Evolutionary conservation across 805 yeast species (phyloP), one percentile per base, ranked within the genome.

Genomic region (Starmerella bombicola): DNA sequence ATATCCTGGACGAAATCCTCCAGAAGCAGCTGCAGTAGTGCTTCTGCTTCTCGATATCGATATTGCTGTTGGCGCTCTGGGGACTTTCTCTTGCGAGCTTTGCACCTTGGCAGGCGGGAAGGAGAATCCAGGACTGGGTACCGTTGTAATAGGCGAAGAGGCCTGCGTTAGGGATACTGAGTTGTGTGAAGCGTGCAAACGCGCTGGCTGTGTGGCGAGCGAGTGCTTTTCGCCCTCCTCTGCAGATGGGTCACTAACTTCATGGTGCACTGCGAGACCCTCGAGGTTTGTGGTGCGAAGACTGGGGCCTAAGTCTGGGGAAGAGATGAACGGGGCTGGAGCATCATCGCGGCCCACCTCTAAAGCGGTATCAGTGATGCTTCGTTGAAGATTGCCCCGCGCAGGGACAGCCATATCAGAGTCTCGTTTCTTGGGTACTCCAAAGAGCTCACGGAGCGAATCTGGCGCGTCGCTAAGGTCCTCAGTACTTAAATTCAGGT

Each of bases 371-470:
- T 33, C 37, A 5, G 41, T 38, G 32, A 38, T 38, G 15, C 30
- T 5, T 10, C 38, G 20, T 17, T 25, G 43, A 37, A 33, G 40
- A 30, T 48, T 57, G 12, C 32, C 17, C 26, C 12, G 26, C 18
- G 32, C 17, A 17, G 15, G 15, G 17, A 52, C 30, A 1, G 41
- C 56, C 5, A 54, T 55, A 5, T 55, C 61, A 3, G 55, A 59
- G 9, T 55, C 61, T 19, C 59, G 66, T 9, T 55, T 25, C 20
- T 47, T 43, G 2, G 51, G 61, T 21, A 73, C 76, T 49, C 78
- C 84, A 55, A 83, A 83, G 21, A 84, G 59, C 55, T 76, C 75
- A 43, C 78, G 60, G 24, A 84, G 62, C 2, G 91, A 78, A 55
- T 73, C 76, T 1, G 94, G 94, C 0, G 83, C 78, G 30, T 70